Percentiles rank a stretch among this genome's conserved stretches.
phyloP scores from a whole-genome alignment of 2,329 filamentous ascomycete genomes.

The Arthrobotrys sphaeroides region DNA sequence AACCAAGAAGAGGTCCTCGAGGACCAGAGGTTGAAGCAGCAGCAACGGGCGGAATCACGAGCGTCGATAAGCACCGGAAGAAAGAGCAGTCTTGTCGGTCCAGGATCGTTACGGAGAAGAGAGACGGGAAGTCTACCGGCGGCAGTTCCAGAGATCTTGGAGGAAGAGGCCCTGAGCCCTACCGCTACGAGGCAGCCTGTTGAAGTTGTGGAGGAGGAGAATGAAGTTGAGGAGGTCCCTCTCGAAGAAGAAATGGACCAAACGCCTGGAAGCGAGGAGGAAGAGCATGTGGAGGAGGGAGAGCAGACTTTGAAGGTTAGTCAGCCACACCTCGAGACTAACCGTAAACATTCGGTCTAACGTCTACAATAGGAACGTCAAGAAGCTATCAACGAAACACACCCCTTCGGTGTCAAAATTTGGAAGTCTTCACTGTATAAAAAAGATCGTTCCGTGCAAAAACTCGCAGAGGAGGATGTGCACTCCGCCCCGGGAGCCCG shows the following conservation, averaged over 20 bases:
- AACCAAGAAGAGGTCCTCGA: constrained; percentile 41
- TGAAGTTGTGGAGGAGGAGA: constrained; percentile 18
- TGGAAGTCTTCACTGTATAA: constrained; percentile 99
- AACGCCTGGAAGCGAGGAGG: constrained; percentile 35
- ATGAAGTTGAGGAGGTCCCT: constrained; percentile 13
- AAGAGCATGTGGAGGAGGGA: constrained; percentile 35
- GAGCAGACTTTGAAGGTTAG: constrained; percentile 44
- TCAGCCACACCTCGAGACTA: neutral
- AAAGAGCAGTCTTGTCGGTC: neutral
- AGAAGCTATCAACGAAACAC: constrained; percentile 97
- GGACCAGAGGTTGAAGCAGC: constrained; percentile 29
- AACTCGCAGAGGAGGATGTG: constrained; percentile 94
- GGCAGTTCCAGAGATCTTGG: constrained; percentile 16
- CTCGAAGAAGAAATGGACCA: constrained; percentile 19
- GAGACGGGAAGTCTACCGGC: constrained; percentile 18
- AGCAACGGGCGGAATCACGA: constrained; percentile 27
- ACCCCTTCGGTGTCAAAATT: constrained; percentile 97
- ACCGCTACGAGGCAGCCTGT: constrained; percentile 9
- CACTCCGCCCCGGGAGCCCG: constrained; percentile 90
- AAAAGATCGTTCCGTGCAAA: constrained; percentile 94
- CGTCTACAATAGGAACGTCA: constrained; percentile 75
- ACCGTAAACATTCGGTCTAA: neutral
- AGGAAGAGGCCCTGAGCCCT: constrained; percentile 43
- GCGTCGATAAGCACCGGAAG: neutral
- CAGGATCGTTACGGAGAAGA: constrained; percentile 22